phyloP scores from a whole-genome alignment of 352 stramenopile species.

The Globisporangium nodosum region DNA sequence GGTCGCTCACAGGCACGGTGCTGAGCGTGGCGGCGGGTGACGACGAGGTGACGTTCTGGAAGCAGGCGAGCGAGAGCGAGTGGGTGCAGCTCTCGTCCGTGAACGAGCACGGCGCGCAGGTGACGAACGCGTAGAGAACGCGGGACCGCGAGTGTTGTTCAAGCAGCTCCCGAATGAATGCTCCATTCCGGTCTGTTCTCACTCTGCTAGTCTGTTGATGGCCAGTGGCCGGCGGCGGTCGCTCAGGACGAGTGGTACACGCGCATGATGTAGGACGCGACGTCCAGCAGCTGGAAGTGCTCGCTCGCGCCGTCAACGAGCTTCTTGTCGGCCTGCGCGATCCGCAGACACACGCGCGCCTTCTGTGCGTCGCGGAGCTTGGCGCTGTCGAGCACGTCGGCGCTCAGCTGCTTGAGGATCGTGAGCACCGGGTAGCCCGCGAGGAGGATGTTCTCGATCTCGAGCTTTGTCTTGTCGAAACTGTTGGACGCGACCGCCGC shows the following conservation, averaged over 20 bases:
- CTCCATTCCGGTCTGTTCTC: too few species aligned
- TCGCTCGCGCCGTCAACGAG: slow-evolving; percentile 96
- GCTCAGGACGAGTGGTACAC: slow-evolving; percentile 41
- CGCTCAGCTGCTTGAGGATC: slow-evolving; percentile 87
- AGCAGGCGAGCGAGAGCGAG: slow-evolving; percentile 48
- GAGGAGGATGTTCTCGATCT: slow-evolving; percentile 90
- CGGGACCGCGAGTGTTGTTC: neutral
- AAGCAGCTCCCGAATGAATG: too few species aligned
- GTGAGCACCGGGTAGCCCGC: slow-evolving; percentile 92
- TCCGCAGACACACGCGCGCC: slow-evolving; percentile 90
- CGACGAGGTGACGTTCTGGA: slow-evolving; percentile 63
- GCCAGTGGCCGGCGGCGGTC: too few species aligned
- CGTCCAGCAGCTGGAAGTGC: slow-evolving; percentile 94
- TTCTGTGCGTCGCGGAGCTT: slow-evolving; percentile 90
- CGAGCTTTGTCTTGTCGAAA: slow-evolving; percentile 88
- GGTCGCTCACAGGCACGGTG: slow-evolving; percentile 44
- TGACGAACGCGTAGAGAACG: slow-evolving; percentile 8
- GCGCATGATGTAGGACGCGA: slow-evolving; percentile 86
- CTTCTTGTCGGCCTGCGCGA: slow-evolving; percentile 95
- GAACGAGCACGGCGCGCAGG: slow-evolving; percentile 52
- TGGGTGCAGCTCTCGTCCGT: slow-evolving; percentile 75
- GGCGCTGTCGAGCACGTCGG: slow-evolving; percentile 67
- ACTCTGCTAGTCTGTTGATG: too few species aligned
- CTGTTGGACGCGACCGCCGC: slow-evolving; percentile 64
- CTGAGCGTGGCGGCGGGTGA: slow-evolving; percentile 19